Conservation (phyloP, 176 grass and related monocot genomes). For the Phoenix dactylifera region DNA sequence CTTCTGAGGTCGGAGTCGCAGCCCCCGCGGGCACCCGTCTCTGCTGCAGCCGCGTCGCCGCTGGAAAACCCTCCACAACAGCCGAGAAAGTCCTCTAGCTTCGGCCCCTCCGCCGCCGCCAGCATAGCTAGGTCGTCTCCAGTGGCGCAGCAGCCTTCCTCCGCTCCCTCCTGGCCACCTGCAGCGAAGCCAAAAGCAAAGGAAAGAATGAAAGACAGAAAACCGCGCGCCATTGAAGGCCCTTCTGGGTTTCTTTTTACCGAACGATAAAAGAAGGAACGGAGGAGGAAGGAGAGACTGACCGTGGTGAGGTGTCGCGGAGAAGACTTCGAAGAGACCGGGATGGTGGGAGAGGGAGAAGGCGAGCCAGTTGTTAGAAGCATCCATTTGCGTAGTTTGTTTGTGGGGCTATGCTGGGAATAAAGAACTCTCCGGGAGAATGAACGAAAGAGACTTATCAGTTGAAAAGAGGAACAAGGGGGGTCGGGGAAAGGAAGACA, state of each 20-base stretch:
- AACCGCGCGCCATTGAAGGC: no score
- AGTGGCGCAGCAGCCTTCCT: conserved; percentile 45
- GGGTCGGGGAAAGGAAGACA: conserved; percentile 21
- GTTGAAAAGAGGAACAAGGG: conserved; percentile 7
- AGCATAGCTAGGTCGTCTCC: conserved; percentile 37
- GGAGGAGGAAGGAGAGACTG: neutral
- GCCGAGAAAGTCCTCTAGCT: conserved; percentile 82
- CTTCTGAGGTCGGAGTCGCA: conserved; percentile 55
- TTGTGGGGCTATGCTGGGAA: conserved; percentile 15
- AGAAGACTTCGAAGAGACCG: conserved; percentile 68
- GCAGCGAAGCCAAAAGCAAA: neutral
- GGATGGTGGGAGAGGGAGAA: conserved; percentile 81
- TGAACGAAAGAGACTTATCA: no score
- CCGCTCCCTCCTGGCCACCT: conserved; percentile 30
- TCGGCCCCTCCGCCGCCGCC: conserved; percentile 24
- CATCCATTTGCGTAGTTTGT: conserved; percentile 36
- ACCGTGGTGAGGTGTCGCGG: conserved; percentile 25
- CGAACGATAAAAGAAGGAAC: neutral
- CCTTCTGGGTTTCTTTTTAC: no score
- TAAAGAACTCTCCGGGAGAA: neutral
- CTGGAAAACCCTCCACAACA: neutral
- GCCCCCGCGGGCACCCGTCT: conserved; percentile 6
- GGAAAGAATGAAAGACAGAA: neutral
- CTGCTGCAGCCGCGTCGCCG: neutral
- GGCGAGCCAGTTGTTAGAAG: conserved; percentile 80